Percentiles rank a stretch among this genome's conserved stretches.
Evolutionary conservation across 164 flowering plant genomes (phyloP).

Genomic region (Stephania cephalantha): DNA sequence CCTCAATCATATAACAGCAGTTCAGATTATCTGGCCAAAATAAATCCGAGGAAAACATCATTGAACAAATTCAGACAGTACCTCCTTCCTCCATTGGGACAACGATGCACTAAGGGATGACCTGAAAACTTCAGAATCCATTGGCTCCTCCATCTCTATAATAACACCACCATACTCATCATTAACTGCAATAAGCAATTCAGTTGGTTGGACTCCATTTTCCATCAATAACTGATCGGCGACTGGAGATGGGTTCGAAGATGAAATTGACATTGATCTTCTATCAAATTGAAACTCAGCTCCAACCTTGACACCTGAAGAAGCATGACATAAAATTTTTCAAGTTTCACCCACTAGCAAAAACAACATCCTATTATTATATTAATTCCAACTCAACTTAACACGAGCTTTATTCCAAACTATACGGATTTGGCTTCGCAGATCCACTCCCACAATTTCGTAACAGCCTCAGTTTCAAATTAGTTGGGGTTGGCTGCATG

Average conservation of each 20-base stretch:
- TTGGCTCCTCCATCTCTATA: constrained; percentile 41
- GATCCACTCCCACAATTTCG: too few species aligned
- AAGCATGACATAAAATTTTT: not conserved
- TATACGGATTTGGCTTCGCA: too few species aligned
- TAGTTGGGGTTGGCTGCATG: too few species aligned
- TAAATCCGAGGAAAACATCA: not conserved
- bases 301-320: constrained; percentile 15
- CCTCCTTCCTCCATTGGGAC: constrained; percentile 47
- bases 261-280: constrained; percentile 15
- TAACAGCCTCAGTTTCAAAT: too few species aligned
- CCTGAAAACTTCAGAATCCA: constrained; percentile 36
- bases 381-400: too few species aligned
- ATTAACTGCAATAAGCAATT: constrained; percentile 26
- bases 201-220: constrained; percentile 21
- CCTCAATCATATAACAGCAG: too few species aligned
- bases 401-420: too few species aligned
- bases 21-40: not conserved
- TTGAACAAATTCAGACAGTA: constrained; percentile 5
- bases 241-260: constrained; percentile 5
- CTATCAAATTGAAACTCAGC: not conserved
- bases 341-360: not conserved
- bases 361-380: not conserved
- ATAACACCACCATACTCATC: constrained; percentile 51
- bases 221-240: constrained; percentile 15
- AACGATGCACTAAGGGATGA: constrained; percentile 40